Base-by-base conservation (phyloP, 345 rosid genomes). In the Bruguiera sexangula region DNA sequence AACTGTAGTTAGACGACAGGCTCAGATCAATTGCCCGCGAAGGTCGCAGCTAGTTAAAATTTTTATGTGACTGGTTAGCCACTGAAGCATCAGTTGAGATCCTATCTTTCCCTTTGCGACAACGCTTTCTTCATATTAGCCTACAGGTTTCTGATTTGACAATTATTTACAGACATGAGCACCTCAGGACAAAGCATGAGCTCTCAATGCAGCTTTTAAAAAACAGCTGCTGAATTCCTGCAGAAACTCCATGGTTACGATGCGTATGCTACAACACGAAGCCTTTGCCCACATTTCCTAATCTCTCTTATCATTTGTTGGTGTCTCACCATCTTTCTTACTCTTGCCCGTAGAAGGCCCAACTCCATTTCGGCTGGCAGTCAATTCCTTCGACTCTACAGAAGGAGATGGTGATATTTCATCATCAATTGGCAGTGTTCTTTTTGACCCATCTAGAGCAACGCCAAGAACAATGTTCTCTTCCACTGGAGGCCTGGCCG, bases 381-480 rank as follows among this genome's bases (percentile, higher is more conserved):
- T 84, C 66, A 87, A 67, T 78, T 90, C 91, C 83, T 88, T 86
- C 0, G 86, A 71, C 53, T 88, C 93, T 26, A 60, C 22, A 13
- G 82, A 55, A 19, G 79, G 52, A 50, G 86, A 74, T 34, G 80
- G 63, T 10, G 63, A 68, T 15, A 19, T 62, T 67, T 89, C 91
- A 71, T 86, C 97, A 55, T 91, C 96, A n/a, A 91, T 88, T 1
- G 91, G 97, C 53, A 93, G 95, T 24, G 91, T 91, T n/a, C 96
- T 83, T 75, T 89, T 91, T 24, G 97, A 87, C 50, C 98, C 98
- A 62, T 94, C 97, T 62, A 94, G 64, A 6, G 97, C 98, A 57
- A 94, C 98, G 2, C 91, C 96, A 18, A 94, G 94, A 75, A 94
- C 90, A 63, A 94, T 85, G 73, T 94, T 94, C 67, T 94, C 97